Evolutionary conservation across 441 rosid species (phyloP), one percentile per base, ranked within the genome.

Genomic region (Aquilaria agallochum): DNA sequence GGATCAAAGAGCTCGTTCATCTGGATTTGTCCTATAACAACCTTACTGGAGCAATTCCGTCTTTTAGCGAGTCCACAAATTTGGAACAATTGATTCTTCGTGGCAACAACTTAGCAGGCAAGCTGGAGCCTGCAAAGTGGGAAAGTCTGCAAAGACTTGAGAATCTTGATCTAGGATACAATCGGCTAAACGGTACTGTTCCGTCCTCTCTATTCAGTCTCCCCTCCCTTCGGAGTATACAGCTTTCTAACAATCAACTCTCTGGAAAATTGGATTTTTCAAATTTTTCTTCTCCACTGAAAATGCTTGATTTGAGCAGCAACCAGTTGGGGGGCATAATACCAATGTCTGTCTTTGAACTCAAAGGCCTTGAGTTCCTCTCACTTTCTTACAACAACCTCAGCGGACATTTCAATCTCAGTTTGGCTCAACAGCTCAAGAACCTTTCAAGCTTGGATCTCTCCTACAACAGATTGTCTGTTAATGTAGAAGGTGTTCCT

Each of bases 381-480:
- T 2, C 11, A 0, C 84, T 82, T 60, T 68, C 82, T n/a, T 75
- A 13, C 34, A 86, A 86, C 72, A 80, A 65, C 5, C 68, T 83
- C 71, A 80, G 34, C 30, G 81, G 80, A 31, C 53, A 73, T 0
- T 2, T 80, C 2, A 36, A 20, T 0, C 13, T 74, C 5, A 36
- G 20, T 45, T 0, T 0, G 20, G 9, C 82, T 54, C 63, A n/a
- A 2, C 40, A 27, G 12, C 71, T 83, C 51, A 1, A 0, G 31
- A 67, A 61, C 42, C 80, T 83, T 8, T 34, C 60, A 0, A n/a
- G 0, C 3, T 71, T 86, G 13, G 75, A 71, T 4, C 83, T 86
- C 47, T 82, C 90, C 0, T 52, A 73, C 70, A 81, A 77, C 44
- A 11, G 1, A 34, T 58, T 83, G 71, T 48, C 54, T 4, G 66